phyloP scores from a whole-genome alignment of 805 yeast genomes.

The Limtongia smithiae region DNA sequence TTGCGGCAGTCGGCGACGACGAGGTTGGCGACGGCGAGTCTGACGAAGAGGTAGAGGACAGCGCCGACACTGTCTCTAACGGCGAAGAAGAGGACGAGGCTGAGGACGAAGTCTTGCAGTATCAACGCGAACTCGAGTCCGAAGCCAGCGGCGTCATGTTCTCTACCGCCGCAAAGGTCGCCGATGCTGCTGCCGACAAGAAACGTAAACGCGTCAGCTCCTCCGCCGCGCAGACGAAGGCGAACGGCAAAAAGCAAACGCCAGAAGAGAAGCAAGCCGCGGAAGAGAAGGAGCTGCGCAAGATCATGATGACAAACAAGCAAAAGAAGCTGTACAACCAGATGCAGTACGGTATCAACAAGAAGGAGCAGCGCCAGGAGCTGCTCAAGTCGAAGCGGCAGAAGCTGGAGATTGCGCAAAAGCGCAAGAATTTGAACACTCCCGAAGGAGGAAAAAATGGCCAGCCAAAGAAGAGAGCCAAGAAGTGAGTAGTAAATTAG shows the following conservation, averaged over 20 bases:
- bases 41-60: slow-evolving; percentile 2
- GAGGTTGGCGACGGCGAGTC: slow-evolving; percentile 43
- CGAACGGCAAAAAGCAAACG: slow-evolving; percentile 16
- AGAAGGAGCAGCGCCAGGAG: slow-evolving; percentile 74
- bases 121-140: slow-evolving; percentile 79
- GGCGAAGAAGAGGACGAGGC: slow-evolving; percentile 35
- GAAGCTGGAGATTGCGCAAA: slow-evolving; percentile 8
- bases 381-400: slow-evolving; percentile 55
- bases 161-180: slow-evolving; percentile 39
- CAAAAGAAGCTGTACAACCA: slow-evolving; percentile 90
- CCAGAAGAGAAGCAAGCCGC: slow-evolving; percentile 53
- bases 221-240: no score
- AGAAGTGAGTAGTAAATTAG: no score
- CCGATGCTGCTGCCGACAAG: slow-evolving; percentile 24
- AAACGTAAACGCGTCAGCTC: slow-evolving; percentile 38
- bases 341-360: slow-evolving; percentile 87
- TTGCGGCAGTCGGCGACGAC: slow-evolving; percentile 47
- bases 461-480: not conserved
- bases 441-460: not conserved
- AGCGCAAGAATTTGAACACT: slow-evolving; percentile 9
- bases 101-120: slow-evolving; percentile 48
- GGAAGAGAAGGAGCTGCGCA: slow-evolving; percentile 86
- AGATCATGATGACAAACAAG: slow-evolving; percentile 97
- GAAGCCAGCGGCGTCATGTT: slow-evolving; percentile 85
- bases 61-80: slow-evolving; percentile 24